Percentiles rank a stretch among this genome's conserved stretches.
Conservation (phyloP, 1,284 basidiomycete species). For the Malassezia psittaci region DNA sequence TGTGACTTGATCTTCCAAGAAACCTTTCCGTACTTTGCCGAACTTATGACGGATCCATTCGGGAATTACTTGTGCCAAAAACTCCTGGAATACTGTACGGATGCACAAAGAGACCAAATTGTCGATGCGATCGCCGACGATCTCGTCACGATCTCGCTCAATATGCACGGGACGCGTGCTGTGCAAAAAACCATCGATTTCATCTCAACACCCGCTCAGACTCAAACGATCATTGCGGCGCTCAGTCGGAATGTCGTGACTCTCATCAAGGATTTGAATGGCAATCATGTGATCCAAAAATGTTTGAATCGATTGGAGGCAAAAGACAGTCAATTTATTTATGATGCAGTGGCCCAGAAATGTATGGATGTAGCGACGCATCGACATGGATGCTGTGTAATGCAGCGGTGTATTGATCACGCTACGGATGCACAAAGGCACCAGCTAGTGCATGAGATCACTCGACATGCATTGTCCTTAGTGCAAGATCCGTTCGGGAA, state of each 20-base stretch:
- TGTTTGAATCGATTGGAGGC: constrained; percentile 94
- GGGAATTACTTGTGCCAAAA: constrained; percentile 99
- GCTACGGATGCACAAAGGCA: constrained; percentile 89
- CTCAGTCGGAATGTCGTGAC: constrained; percentile 95
- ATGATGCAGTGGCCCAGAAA: constrained; percentile 96
- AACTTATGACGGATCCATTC: constrained; percentile 98
- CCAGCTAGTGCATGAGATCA: constrained; percentile 97
- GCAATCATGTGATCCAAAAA: constrained; percentile 99
- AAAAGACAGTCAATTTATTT: constrained; percentile 99
- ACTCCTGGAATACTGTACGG: constrained; percentile 89
- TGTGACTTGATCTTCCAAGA: constrained; percentile 99
- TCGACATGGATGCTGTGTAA: constrained; percentile 95
- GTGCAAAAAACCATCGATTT: constrained; percentile 99
- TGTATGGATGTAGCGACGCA: constrained; percentile 99
- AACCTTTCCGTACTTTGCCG: constrained; percentile 93
- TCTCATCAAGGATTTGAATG: constrained; percentile 98
- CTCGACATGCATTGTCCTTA: constrained; percentile 89
- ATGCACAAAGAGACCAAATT: constrained; percentile 92
- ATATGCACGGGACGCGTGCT: constrained; percentile 98
- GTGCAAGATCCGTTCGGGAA: constrained; percentile 98
- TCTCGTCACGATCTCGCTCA: constrained; percentile 92
- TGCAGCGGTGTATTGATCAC: constrained; percentile 97
- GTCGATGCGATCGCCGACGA: constrained; percentile 96
- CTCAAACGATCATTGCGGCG: constrained; percentile 91
- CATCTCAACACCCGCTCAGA: constrained; percentile 60